Conservation (phyloP, 2,329 filamentous ascomycete species). For the Neophaeococcomyces aloes region DNA sequence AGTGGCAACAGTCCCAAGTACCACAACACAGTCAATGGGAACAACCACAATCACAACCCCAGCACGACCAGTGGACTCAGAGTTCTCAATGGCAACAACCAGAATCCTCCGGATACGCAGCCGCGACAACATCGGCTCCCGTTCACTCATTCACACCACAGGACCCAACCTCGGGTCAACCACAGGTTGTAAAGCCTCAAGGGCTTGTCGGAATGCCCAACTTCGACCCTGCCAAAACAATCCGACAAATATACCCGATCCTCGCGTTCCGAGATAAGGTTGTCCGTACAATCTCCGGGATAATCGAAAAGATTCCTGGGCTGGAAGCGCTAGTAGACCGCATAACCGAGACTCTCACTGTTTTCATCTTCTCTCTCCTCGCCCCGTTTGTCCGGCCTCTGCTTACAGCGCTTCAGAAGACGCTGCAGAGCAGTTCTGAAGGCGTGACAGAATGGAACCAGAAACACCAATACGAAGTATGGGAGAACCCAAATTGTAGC, state of each 20-base stretch:
- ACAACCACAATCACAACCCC: slow-evolving; percentile 7
- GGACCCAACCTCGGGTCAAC: slow-evolving; percentile 3
- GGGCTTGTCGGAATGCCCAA: slow-evolving; percentile 64
- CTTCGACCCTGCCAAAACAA: slow-evolving; percentile 69
- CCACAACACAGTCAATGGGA: slow-evolving; percentile 3
- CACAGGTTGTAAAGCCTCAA: slow-evolving; percentile 35
- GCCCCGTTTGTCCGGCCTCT: slow-evolving; percentile 88
- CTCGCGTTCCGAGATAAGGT: slow-evolving; percentile 89
- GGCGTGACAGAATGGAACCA: slow-evolving; percentile 57
- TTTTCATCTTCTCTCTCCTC: slow-evolving; percentile 82
- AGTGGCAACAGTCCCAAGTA: slow-evolving; percentile 13
- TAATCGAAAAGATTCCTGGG: slow-evolving; percentile 85
- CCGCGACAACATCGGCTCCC: neutral
- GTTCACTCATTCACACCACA: neutral
- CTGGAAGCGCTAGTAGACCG: slow-evolving; percentile 82
- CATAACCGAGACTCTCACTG: slow-evolving; percentile 82
- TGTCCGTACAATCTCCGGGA: slow-evolving; percentile 71
- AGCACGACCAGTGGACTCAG: neutral
- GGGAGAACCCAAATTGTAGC: slow-evolving; percentile 63
- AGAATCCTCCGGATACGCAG: no score
- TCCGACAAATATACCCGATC: slow-evolving; percentile 84
- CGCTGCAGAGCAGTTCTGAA: slow-evolving; percentile 75
- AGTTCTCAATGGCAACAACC: slow-evolving; percentile 3
- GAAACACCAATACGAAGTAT: slow-evolving; percentile 66
- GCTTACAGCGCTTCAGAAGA: slow-evolving; percentile 74